Conservation (phyloP, 2,329 filamentous ascomycete genomes). For the Fusarium lyarnte region DNA sequence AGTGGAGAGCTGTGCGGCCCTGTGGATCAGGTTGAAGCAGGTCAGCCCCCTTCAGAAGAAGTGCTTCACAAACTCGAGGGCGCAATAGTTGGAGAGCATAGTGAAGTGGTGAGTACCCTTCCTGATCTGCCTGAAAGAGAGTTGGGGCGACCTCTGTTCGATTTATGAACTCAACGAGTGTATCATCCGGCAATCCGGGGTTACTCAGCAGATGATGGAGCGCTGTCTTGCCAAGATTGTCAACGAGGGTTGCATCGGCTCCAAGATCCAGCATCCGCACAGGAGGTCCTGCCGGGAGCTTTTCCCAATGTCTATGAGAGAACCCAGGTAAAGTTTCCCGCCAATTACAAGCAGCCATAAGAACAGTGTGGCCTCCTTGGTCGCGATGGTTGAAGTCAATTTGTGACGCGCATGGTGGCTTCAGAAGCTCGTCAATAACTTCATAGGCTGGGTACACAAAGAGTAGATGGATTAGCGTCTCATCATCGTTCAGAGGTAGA, state of each 20-base stretch:
- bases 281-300: not conserved
- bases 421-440: not conserved
- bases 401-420: conserved; percentile 24
- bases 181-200: not conserved
- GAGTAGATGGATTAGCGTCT: conserved; percentile 31
- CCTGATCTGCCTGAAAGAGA: conserved; percentile 1
- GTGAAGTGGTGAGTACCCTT: conserved; percentile 24
- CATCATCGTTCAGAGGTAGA: conserved; percentile 26
- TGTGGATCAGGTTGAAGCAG: conserved; percentile 16
- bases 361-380: conserved; percentile 21
- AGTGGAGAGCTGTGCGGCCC: conserved; percentile 26
- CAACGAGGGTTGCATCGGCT: conserved; percentile 19
- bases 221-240: conserved; percentile 29
- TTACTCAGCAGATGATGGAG: conserved; percentile 36
- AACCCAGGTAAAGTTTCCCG: not conserved
- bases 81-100: conserved; percentile 21
- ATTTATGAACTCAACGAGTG: conserved; percentile 25
- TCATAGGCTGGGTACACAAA: conserved; percentile 16
- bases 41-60: conserved; percentile 27
- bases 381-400: conserved; percentile 35
- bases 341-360: conserved; percentile 36
- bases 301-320: not conserved
- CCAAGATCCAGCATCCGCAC: conserved; percentile 25
- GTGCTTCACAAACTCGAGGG: conserved; percentile 20
- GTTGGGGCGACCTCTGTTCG: conserved; percentile 17